These are phyloP conservation scores for Cordyceps javanica DNA, from an alignment of 2,329 filamentous ascomycete species.

Conservation along the genomic window DNA sequence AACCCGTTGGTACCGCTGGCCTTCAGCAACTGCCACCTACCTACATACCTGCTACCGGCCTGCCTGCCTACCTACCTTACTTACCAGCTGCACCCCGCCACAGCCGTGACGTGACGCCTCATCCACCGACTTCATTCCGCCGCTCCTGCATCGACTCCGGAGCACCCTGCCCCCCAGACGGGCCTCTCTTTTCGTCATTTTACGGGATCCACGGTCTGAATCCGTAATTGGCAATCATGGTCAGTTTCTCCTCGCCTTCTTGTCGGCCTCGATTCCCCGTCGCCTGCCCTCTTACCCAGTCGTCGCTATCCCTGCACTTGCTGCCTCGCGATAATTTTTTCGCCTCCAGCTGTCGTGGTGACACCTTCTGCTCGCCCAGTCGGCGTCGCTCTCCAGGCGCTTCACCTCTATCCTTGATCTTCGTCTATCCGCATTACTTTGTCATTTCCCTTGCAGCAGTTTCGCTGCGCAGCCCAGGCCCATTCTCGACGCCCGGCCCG, in stretches of 20 bases:
- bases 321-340: slow-evolving; percentile 10
- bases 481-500: slow-evolving; percentile 1
- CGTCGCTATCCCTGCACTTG: neutral
- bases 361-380: slow-evolving; percentile 12
- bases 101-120: slow-evolving; percentile 12
- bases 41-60: neutral
- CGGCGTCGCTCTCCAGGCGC: neutral
- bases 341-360: slow-evolving; percentile 5
- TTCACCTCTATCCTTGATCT: neutral
- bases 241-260: neutral
- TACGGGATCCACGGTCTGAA: neutral
- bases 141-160: slow-evolving; percentile 8
- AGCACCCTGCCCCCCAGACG: slow-evolving; percentile 4
- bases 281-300: neutral
- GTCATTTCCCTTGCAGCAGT: neutral
- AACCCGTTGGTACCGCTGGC: neutral
- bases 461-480: neutral
- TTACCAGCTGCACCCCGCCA: slow-evolving; percentile 8
- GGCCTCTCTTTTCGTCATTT: slow-evolving; percentile 11
- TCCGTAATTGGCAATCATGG: slow-evolving; percentile 11
- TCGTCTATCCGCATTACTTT: neutral
- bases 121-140: slow-evolving; percentile 2
- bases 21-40: neutral
- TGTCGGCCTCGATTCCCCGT: neutral
- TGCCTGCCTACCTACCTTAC: neutral